These are phyloP conservation scores for Fusarium nygamai DNA, from an alignment of 2,329 filamentous ascomycete species.

Conservation along the genomic window DNA sequence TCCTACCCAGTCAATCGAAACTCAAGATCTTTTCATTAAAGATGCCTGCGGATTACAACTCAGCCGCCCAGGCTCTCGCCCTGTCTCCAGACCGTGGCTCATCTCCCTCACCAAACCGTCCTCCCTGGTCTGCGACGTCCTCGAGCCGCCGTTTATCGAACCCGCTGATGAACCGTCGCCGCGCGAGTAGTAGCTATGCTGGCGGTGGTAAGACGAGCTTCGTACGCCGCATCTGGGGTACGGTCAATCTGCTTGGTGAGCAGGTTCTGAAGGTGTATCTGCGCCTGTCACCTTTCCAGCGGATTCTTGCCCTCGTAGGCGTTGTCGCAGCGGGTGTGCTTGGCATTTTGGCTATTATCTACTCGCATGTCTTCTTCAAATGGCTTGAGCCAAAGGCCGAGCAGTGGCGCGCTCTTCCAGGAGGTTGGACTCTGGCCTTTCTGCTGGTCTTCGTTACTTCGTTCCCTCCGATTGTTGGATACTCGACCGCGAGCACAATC, in stretches of 20 bases:
- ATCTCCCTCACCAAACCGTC: constrained; percentile 46
- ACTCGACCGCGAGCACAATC: constrained; percentile 74
- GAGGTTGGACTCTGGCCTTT: constrained; percentile 82
- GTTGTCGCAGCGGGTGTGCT: constrained; percentile 63
- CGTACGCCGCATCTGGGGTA: constrained; percentile 47
- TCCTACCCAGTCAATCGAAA: background rate
- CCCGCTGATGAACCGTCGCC: constrained; percentile 48
- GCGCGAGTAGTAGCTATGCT: constrained; percentile 23
- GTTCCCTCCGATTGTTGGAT: constrained; percentile 89
- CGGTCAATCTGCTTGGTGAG: constrained; percentile 55
- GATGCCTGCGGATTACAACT: constrained; percentile 64
- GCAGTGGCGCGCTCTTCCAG: constrained; percentile 77
- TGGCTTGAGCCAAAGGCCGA: constrained; percentile 77
- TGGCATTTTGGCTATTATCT: constrained; percentile 76
- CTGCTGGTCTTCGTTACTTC: constrained; percentile 77
- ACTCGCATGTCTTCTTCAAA: constrained; percentile 82
- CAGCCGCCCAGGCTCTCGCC: constrained; percentile 60
- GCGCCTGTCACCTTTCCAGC: constrained; percentile 69
- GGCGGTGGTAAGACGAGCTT: constrained; percentile 37
- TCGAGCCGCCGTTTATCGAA: constrained; percentile 54
- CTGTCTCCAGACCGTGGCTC: constrained; percentile 50
- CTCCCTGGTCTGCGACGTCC: constrained; percentile 39
- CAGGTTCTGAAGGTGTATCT: constrained; percentile 61
- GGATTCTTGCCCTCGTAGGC: constrained; percentile 64
- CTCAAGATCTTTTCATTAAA: constrained; percentile 12